A percentile compares a stretch with the other conserved stretches of the same genome.
These are phyloP conservation scores for Lachancea meyersii DNA, from an alignment of 805 yeast species.

Conservation along the genomic window DNA sequence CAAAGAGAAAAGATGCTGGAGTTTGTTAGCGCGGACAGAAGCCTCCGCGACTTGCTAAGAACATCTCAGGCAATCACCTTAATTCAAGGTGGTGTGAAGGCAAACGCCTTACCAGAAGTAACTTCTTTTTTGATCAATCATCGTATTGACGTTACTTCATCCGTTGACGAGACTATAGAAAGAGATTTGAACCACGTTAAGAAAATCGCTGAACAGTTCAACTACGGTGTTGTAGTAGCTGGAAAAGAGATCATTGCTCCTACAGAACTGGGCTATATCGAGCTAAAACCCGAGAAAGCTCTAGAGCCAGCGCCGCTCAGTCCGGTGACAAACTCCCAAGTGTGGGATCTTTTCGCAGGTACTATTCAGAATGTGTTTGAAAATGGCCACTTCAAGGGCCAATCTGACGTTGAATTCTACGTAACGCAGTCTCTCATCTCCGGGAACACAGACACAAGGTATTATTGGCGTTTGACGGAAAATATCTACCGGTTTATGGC, in stretches of 20 bases:
- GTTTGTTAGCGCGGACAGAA: constrained; percentile 12
- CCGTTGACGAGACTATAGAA: constrained; percentile 38
- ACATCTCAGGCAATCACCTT: constrained; percentile 68
- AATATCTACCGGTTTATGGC: constrained; percentile 47
- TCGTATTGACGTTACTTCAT: constrained; percentile 54
- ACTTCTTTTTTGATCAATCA: constrained; percentile 53
- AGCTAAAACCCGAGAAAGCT: constrained; percentile 15
- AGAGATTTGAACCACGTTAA: constrained; percentile 35
- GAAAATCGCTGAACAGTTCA: constrained; percentile 42
- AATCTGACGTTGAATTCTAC: constrained; percentile 22
- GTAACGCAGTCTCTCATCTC: constrained; percentile 47
- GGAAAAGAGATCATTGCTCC: constrained; percentile 21
- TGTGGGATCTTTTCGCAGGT: constrained; percentile 44
- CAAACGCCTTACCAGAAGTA: constrained; percentile 70
- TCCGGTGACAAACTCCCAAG: constrained; percentile 31
- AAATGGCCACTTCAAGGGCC: constrained; percentile 36
- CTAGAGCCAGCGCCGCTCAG: constrained; percentile 41
- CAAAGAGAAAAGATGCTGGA: constrained; percentile 35
- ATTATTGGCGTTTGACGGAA: constrained; percentile 50
- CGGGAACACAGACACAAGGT: constrained; percentile 58
- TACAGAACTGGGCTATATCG: constrained; percentile 30
- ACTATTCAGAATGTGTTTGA: constrained; percentile 50
- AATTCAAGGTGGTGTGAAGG: constrained; percentile 65
- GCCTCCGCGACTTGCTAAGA: constrained; percentile 32
- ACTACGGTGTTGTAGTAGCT: constrained; percentile 38